Conservation (phyloP, 2,329 filamentous ascomycete genomes). For the Neofusicoccum cordaticola region DNA sequence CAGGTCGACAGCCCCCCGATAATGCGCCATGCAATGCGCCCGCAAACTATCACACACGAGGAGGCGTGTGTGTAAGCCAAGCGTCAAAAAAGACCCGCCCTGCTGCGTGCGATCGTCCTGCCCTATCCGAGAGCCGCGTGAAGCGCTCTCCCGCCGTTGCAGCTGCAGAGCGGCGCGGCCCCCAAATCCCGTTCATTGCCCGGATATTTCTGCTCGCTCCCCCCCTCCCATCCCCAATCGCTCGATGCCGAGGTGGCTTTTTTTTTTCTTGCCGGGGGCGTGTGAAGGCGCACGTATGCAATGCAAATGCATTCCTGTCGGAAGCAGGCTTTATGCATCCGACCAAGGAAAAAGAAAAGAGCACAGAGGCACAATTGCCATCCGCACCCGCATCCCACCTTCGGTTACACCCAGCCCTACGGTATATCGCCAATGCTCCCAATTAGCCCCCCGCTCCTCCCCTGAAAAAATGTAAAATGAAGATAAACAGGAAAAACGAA, state of each 20-base stretch:
- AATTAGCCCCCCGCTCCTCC: no score
- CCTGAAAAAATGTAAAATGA: no score
- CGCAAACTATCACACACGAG: neutral
- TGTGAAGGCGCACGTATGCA: neutral
- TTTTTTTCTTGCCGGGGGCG: neutral
- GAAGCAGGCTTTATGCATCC: neutral
- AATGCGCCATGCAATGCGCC: neutral
- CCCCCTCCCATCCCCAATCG: no score
- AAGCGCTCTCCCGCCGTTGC: neutral
- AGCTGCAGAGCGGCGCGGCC: neutral
- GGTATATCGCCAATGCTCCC: no score
- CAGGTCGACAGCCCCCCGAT: neutral
- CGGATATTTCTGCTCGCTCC: no score
- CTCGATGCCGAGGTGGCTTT: neutral
- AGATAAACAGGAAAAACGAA: no score
- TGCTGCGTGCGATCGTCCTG: neutral
- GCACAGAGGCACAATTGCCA: neutral
- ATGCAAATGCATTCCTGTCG: neutral
- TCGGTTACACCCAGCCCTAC: no score
- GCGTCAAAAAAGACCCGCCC: no score
- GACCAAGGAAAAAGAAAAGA: neutral
- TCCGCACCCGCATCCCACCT: no score
- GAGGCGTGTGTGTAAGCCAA: neutral
- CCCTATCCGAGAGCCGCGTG: neutral
- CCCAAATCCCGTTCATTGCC: neutral